These are phyloP conservation scores for Metschnikowia continentalis DNA, from an alignment of 805 yeast genomes.

Conservation along the genomic window DNA sequence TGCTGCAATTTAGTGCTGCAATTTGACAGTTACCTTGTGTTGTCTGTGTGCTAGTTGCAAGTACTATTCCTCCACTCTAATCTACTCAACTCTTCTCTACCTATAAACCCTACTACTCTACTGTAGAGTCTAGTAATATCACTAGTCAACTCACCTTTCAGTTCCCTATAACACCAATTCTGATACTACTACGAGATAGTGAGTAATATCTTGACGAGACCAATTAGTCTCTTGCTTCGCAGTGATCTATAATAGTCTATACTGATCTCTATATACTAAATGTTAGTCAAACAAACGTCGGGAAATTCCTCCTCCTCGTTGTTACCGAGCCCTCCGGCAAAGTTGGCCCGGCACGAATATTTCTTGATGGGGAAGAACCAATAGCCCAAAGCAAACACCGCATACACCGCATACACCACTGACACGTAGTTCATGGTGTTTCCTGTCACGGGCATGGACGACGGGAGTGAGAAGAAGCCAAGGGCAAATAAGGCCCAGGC, in stretches of 20 bases:
- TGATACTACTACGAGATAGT: no score
- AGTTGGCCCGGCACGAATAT: constrained; percentile 34
- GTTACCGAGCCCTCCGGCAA: constrained; percentile 40
- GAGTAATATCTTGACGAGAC: no score
- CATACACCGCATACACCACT: constrained; percentile 27
- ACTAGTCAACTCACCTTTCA: no score
- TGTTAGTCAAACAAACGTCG: constrained; percentile 32
- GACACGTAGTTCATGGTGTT: constrained; percentile 28
- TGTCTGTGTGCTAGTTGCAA: no score
- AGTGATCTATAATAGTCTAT: background rate
- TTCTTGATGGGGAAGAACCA: constrained; percentile 42
- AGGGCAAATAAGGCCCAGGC: constrained; percentile 35
- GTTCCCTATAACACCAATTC: no score
- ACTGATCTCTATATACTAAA: constrained; percentile 3
- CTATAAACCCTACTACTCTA: no score
- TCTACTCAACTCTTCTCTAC: background rate
- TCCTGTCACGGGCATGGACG: constrained; percentile 26
- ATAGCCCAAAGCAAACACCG: constrained; percentile 33
- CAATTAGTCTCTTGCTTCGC: no score
- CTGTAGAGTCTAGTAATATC: no score
- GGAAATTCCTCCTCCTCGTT: constrained; percentile 43
- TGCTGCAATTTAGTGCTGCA: no score
- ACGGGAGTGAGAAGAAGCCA: constrained; percentile 38
- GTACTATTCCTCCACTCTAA: no score
- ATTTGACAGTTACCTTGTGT: no score